Evolutionary conservation across 2,329 filamentous ascomycete species (phyloP).

Genomic region (Biscogniauxia marginata): DNA sequence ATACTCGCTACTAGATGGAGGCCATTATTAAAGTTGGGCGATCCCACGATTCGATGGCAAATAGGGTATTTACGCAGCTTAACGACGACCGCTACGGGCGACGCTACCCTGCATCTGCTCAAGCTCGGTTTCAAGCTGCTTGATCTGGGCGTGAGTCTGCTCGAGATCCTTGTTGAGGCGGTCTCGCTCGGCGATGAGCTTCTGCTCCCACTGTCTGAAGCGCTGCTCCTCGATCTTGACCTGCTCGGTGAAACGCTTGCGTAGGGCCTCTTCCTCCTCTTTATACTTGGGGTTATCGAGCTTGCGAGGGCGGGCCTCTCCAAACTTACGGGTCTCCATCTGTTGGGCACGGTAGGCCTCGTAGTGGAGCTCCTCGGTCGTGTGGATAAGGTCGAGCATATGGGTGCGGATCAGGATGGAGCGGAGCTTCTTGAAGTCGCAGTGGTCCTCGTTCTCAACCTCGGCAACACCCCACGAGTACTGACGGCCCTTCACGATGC

Average conservation of each 20-base stretch:
- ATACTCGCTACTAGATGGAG: slow-evolving; percentile 27
- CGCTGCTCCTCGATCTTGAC: slow-evolving; percentile 99
- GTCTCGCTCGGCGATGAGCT: slow-evolving; percentile 97
- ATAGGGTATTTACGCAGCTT: slow-evolving; percentile 38
- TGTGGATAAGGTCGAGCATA: slow-evolving; percentile 99
- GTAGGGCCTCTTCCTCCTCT: slow-evolving; percentile 96
- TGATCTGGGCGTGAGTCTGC: slow-evolving; percentile 92
- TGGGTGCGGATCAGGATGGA: slow-evolving; percentile 98
- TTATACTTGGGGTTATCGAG: slow-evolving; percentile 99
- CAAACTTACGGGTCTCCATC: slow-evolving; percentile 99
- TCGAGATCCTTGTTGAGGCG: slow-evolving; percentile 99
- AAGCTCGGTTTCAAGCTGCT: slow-evolving; percentile 87
- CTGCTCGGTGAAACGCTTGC: slow-evolving; percentile 99
- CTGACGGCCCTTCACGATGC: slow-evolving; percentile 97
- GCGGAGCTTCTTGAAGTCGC: slow-evolving; percentile 99
- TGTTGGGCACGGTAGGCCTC: slow-evolving; percentile 98
- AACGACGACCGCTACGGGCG: slow-evolving; percentile 89
- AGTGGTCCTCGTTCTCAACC: slow-evolving; percentile 99
- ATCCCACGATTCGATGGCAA: slow-evolving; percentile 21
- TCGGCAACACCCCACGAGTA: slow-evolving; percentile 99
- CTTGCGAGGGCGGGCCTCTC: slow-evolving; percentile 94
- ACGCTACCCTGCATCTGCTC: slow-evolving; percentile 89
- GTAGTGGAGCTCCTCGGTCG: slow-evolving; percentile 98
- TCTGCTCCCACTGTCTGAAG: slow-evolving; percentile 99
- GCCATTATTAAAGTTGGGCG: slow-evolving; percentile 19